phyloP scores from a whole-genome alignment of 192 early-diverging fungal species.

The Backusella morwellensis region DNA sequence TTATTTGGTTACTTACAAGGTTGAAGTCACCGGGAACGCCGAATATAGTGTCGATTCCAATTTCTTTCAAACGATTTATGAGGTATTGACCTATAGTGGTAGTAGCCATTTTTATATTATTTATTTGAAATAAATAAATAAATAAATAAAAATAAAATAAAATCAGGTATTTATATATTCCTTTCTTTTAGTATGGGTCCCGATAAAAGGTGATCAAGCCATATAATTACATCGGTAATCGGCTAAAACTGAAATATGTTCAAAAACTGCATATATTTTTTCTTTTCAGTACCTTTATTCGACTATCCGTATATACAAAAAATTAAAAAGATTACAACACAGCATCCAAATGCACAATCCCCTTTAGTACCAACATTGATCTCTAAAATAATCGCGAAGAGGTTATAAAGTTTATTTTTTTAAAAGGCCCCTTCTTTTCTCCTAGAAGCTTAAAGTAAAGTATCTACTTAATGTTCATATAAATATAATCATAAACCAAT shows the following conservation, averaged over 20 bases:
- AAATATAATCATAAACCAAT: neutral
- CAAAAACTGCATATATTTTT: neutral
- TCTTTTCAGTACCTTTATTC: neutral
- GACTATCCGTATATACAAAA: neutral
- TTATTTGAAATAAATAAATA: too few species aligned
- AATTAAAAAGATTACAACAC: neutral
- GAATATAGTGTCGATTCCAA: conserved; percentile 43
- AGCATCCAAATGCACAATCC: too few species aligned
- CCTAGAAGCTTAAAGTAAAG: too few species aligned
- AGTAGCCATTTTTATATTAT: neutral
- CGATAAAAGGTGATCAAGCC: neutral
- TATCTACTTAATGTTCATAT: neutral
- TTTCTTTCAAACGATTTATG: conserved; percentile 40
- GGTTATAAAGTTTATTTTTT: too few species aligned
- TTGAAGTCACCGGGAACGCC: conserved; percentile 51
- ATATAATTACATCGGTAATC: neutral
- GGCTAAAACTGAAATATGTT: neutral
- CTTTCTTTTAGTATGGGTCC: neutral
- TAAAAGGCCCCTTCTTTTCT: too few species aligned
- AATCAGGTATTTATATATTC: neutral
- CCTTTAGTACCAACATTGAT: too few species aligned
- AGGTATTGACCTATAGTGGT: conserved; percentile 38
- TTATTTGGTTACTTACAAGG: conserved; percentile 17
- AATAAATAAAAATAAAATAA: neutral
- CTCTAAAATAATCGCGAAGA: too few species aligned